Base-by-base conservation (phyloP, 164 flowering plant genomes). In the Tinospora cordifolia region DNA sequence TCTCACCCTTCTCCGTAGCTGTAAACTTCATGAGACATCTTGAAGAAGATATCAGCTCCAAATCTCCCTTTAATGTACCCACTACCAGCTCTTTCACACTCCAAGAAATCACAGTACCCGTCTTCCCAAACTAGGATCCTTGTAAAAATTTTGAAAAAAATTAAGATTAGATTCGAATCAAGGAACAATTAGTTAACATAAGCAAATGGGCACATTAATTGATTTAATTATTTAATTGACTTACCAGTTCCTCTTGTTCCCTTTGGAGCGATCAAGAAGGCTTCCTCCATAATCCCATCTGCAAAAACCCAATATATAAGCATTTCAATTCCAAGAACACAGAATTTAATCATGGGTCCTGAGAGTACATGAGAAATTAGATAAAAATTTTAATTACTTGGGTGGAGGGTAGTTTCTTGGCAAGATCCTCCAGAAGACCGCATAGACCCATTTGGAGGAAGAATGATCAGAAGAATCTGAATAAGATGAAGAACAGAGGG, bases 111-210 rank as follows among this genome's bases (percentile, higher is more conserved):
- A 71, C 92, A 88, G 62, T 73, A 87, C 65, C 93, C 93, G 72
- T 90, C 96, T 82, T 90, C 96, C 92, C 93, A 90, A 30, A 87
- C 92, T 64, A 90, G 87, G 79, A 86, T 90, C 97, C 93, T 90
- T 78, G 6, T 78, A 8, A 38, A 25, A 63, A 26, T 54, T 44
- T n/a, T n/a, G n/a, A n/a, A n/a, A 65, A 14, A 57, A 60, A 64
- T 65, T 63, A 76, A 69, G 70, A 49, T 39, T 27, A 59, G 62
- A 49, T 39, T 27, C 49, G 62, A 71, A 30, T 68, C 68, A 72
- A 64, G 69, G 14, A 26, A 19, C 26, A 8, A 26, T 59, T 65
- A 24, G 4, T 30, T 30, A 30, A 30, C 4, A 30, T 30, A 4
- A 30, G 36, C 36, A 30, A 19, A 51, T 68, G 21, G 24, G 17